Base-by-base conservation (phyloP, 768 basidiomycete genomes). In the Boletus rubescentipes region DNA sequence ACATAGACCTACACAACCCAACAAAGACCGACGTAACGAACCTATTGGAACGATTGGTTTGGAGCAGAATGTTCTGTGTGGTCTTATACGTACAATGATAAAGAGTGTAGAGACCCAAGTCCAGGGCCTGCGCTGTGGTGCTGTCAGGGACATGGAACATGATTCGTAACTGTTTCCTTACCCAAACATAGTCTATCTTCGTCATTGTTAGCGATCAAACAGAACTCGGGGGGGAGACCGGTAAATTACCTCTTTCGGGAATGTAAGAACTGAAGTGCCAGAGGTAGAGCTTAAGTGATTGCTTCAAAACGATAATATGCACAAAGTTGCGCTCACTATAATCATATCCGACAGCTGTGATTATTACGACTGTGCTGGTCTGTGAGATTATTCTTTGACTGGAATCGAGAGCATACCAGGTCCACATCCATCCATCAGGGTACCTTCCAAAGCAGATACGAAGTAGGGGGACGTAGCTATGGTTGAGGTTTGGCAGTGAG, bases 121-220 rank as follows among this genome's bases (percentile, higher is more conserved):
- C 57, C 57, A 59, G 8, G 18, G 26, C 26, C 23, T 45, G 8
- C 26, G 9, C 57, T 58, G 14, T 11, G 18, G 10, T 15, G 11
- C 3, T n/a, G 20, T 55, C 51, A 54, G 54, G 10, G 9, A 36
- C 12, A 1, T 3, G n/a, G 11, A 7, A 36, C 9, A 2, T 16
- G 21, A 8, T 7, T 7, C 6, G 11, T 5, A n/a, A 8, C 2
- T 6, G 11, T 34, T 30, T 9, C 6, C 47, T 36, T 34, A 60
- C 59, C 59, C 59, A 61, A 30, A 61, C 12, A 15, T 61, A 52
- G 2, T 52, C 32, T 30, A 61, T 23, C 60, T 61, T 32, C 20
- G 32, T 5, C 11, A 5, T 18, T 5, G 18, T 32, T 4, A 34
- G 3, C 6, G 8, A 23, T 35, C 0, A 30, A 21, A n/a, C n/a